Percentiles rank a stretch among this genome's conserved stretches.
Conservation (phyloP, 2,329 filamentous ascomycete species). For the Trichoderma afroharzianum region DNA sequence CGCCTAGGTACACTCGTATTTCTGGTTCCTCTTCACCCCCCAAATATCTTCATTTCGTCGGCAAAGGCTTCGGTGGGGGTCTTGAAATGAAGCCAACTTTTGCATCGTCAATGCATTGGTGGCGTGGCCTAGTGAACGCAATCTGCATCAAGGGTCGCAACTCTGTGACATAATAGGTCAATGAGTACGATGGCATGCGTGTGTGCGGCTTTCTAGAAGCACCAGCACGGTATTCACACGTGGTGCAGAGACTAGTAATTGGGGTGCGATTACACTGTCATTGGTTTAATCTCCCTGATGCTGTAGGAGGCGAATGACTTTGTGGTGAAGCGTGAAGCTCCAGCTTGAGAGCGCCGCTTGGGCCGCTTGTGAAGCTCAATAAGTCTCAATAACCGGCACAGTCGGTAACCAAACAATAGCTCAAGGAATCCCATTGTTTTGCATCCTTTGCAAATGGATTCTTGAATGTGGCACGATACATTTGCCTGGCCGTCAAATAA, state of each 20-base stretch:
- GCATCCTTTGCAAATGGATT: neutral
- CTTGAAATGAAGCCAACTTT: neutral
- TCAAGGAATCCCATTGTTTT: neutral
- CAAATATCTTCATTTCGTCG: neutral
- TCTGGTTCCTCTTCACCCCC: neutral
- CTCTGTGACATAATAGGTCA: neutral
- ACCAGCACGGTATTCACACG: neutral
- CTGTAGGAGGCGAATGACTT: neutral
- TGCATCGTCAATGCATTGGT: neutral
- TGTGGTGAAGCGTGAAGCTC: neutral
- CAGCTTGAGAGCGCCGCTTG: neutral
- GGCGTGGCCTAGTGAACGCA: neutral
- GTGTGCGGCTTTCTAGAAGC: slow-evolving; percentile 1
- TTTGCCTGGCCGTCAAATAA: neutral
- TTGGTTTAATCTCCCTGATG: neutral
- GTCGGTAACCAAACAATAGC: neutral
- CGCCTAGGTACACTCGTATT: neutral
- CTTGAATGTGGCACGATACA: neutral
- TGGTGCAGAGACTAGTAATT: neutral
- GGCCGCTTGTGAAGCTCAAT: neutral
- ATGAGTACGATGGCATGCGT: neutral
- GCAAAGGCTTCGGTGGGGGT: neutral
- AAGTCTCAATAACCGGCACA: neutral
- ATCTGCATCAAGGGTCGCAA: neutral
- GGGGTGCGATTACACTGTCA: neutral